A percentile compares a stretch with the other conserved stretches of the same genome.
Evolutionary conservation across 2,329 filamentous ascomycete genomes (phyloP).

Genomic region (Diatrype stigma): DNA sequence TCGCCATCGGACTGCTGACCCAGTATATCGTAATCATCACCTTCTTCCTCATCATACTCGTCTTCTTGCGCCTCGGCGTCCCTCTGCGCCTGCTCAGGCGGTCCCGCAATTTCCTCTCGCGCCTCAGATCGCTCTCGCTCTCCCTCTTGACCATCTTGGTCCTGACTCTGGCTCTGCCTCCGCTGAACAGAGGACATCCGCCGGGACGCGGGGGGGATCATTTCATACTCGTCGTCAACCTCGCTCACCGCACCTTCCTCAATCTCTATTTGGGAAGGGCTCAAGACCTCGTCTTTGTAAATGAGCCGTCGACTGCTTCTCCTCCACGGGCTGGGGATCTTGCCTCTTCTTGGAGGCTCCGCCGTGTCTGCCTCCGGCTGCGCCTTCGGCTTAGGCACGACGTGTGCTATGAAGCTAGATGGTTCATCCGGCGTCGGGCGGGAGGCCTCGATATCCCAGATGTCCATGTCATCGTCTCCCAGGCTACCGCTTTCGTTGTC

Average conservation of each 20-base stretch:
- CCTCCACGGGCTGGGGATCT: constrained; percentile 39
- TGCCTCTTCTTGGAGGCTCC: constrained; percentile 24
- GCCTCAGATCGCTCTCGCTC: not conserved
- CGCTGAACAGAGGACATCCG: not conserved
- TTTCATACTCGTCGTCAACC: constrained; percentile 10
- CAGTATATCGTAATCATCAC: not conserved
- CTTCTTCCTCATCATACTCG: not conserved
- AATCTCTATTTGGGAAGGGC: constrained; percentile 29
- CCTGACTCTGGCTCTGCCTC: not conserved
- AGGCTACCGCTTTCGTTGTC: constrained; percentile 7
- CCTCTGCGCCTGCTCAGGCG: not conserved
- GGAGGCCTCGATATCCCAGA: constrained; percentile 56
- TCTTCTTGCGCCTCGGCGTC: constrained; percentile 1
- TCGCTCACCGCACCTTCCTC: constrained; percentile 23
- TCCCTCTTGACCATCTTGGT: not conserved
- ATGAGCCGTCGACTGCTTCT: constrained; percentile 26
- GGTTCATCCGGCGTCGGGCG: constrained; percentile 35
- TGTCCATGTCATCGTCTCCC: constrained; percentile 38
- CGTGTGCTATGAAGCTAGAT: constrained; percentile 8
- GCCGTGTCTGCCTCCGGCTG: constrained; percentile 4
- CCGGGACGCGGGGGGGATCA: not conserved
- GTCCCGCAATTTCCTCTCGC: not conserved
- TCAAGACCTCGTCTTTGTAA: constrained; percentile 28
- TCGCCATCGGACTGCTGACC: not conserved
- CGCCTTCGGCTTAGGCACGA: constrained; percentile 12